A percentile compares a stretch with the other conserved stretches of the same genome.
These are phyloP conservation scores for Globisporangium paroecandrum DNA, from an alignment of 352 stramenopile genomes.

Conservation along the genomic window DNA sequence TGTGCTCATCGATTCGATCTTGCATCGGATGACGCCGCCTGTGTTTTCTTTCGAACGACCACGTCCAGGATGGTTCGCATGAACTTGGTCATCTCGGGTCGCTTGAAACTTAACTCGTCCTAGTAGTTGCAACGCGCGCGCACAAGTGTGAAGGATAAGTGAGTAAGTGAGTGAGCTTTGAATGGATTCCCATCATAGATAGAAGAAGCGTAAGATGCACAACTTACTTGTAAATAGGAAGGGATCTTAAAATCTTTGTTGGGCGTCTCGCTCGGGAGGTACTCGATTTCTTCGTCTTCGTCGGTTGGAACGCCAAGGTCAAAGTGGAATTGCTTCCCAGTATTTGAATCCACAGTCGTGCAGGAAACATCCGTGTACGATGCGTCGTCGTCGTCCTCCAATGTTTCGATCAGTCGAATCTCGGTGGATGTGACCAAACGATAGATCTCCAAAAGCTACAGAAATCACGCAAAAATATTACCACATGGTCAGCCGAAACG, in stretches of 20 bases:
- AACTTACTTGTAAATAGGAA: conserved; percentile 69
- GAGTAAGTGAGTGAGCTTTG: not conserved
- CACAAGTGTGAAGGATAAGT: not conserved
- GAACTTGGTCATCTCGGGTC: conserved; percentile 80
- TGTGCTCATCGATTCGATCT: conserved; percentile 12
- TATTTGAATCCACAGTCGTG: conserved; percentile 59
- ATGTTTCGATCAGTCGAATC: conserved; percentile 64
- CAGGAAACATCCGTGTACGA: conserved; percentile 70
- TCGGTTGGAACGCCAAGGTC: conserved; percentile 67
- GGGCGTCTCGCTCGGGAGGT: conserved; percentile 60
- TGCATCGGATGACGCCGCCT: conserved; percentile 15
- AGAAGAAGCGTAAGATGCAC: not conserved
- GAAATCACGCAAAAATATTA: not conserved
- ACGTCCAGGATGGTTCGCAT: conserved; percentile 79
- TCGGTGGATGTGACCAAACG: conserved; percentile 74
- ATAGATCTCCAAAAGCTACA: conserved; percentile 74
- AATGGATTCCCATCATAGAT: not conserved
- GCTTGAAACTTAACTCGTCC: conserved; percentile 81
- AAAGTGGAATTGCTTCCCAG: conserved; percentile 68
- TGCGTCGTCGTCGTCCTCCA: conserved; percentile 45
- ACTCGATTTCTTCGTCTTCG: conserved; percentile 74
- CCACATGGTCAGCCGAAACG: too few relatives aligned
- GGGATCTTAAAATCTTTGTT: conserved; percentile 51
- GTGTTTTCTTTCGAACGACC: conserved; percentile 74
- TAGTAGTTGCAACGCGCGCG: conserved; percentile 13